Percentiles rank a stretch among this genome's conserved stretches.
These are phyloP conservation scores for Alternaria conjuncta DNA, from an alignment of 2,329 filamentous ascomycete species.

Conservation along the genomic window DNA sequence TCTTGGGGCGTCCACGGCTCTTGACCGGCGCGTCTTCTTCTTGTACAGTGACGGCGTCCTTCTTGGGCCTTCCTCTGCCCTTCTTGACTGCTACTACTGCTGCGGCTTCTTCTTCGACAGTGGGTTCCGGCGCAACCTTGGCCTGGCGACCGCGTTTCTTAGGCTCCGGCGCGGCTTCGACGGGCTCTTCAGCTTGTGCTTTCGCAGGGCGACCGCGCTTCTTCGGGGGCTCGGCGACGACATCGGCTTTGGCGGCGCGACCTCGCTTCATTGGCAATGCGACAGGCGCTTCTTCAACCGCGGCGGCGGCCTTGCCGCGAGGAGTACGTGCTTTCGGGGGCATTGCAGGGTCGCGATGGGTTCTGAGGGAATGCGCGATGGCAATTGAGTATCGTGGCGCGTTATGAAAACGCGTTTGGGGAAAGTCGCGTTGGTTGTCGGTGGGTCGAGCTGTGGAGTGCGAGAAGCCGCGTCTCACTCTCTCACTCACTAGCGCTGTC, in stretches of 20 bases:
- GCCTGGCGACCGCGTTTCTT: background rate
- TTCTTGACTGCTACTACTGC: constrained; percentile 12
- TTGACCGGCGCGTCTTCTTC: constrained; percentile 7
- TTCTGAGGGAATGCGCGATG: background rate
- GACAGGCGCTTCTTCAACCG: constrained; percentile 5
- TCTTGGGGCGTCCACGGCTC: constrained; percentile 17
- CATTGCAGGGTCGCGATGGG: constrained; percentile 9
- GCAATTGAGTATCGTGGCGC: background rate
- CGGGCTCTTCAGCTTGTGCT: background rate
- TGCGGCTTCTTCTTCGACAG: constrained; percentile 5
- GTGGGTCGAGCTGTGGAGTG: background rate
- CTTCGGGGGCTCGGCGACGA: constrained; percentile 8
- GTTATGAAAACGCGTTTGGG: background rate
- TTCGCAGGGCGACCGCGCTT: constrained; percentile 22
- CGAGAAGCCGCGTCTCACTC: too few species aligned
- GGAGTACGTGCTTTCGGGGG: constrained; percentile 20
- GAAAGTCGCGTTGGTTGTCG: background rate
- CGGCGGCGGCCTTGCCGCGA: constrained; percentile 18
- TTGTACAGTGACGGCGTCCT: constrained; percentile 2
- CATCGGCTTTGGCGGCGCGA: constrained; percentile 23
- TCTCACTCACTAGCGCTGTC: background rate
- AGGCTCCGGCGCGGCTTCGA: constrained; percentile 2
- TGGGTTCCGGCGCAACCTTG: constrained; percentile 4
- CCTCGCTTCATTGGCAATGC: constrained; percentile 28
- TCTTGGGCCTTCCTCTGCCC: constrained; percentile 12